These are phyloP conservation scores for Microdochium trichocladiopsis DNA, from an alignment of 2,329 filamentous ascomycete genomes.

Conservation along the genomic window DNA sequence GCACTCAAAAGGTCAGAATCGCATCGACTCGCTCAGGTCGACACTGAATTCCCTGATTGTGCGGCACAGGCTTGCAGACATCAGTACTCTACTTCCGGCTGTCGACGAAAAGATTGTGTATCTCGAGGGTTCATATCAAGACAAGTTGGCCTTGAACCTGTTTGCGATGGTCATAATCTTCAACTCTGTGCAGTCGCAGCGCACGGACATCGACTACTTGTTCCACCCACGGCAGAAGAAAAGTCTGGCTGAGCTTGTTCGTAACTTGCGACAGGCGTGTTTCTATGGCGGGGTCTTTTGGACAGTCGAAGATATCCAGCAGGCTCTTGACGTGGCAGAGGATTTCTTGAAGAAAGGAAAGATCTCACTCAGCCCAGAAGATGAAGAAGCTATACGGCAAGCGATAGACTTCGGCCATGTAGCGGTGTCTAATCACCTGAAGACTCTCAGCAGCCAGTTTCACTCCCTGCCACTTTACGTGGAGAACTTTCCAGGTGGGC, in stretches of 20 bases:
- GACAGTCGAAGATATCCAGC: slow-evolving; percentile 52
- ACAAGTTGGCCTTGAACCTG: slow-evolving; percentile 74
- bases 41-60: slow-evolving; percentile 77
- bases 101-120: slow-evolving; percentile 66
- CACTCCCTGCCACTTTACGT: slow-evolving; percentile 77
- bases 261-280: slow-evolving; percentile 74
- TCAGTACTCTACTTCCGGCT: slow-evolving; percentile 62
- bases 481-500: slow-evolving; percentile 55
- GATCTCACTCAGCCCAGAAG: slow-evolving; percentile 51
- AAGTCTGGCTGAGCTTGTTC: slow-evolving; percentile 60
- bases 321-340: slow-evolving; percentile 57
- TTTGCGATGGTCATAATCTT: slow-evolving; percentile 80
- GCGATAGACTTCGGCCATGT: slow-evolving; percentile 60
- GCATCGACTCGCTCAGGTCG: slow-evolving; percentile 54
- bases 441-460: slow-evolving; percentile 58
- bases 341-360: slow-evolving; percentile 59
- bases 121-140: slow-evolving; percentile 76
- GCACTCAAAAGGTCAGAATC: slow-evolving; percentile 43
- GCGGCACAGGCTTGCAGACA: slow-evolving; percentile 67
- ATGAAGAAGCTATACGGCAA: slow-evolving; percentile 51
- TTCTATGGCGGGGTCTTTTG: slow-evolving; percentile 83
- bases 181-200: slow-evolving; percentile 83
- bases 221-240: slow-evolving; percentile 72
- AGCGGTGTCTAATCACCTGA: slow-evolving; percentile 54
- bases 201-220: slow-evolving; percentile 78